These are phyloP conservation scores for Globisporangium rhizosaccharum DNA, from an alignment of 352 stramenopile species.

Conservation along the genomic window DNA sequence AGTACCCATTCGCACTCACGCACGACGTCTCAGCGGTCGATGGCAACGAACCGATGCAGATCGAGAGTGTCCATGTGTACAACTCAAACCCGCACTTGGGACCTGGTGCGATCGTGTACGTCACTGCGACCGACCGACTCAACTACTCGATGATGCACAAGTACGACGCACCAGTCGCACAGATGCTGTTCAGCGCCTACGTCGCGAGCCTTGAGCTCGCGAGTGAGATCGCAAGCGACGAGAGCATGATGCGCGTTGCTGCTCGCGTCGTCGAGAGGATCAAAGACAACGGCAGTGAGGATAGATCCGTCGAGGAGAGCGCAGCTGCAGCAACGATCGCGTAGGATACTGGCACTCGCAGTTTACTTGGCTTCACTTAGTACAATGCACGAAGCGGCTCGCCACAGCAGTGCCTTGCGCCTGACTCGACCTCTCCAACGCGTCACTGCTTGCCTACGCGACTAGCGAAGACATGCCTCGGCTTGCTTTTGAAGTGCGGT, in stretches of 20 bases:
- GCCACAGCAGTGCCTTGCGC: too few species aligned
- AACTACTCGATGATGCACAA: slow-evolving; percentile 15
- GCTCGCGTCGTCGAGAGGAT: background rate
- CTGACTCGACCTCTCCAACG: too few species aligned
- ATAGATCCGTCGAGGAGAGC: too few species aligned
- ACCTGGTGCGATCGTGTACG: slow-evolving; percentile 7
- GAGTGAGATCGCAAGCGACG: background rate
- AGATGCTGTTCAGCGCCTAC: background rate
- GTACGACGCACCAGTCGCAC: slow-evolving; percentile 1
- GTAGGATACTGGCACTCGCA: too few species aligned
- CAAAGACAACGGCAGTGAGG: background rate
- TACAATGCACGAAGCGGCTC: too few species aligned
- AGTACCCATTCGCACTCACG: slow-evolving; percentile 4
- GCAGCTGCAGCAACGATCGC: too few species aligned
- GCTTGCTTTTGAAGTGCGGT: too few species aligned
- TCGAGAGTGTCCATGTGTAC: slow-evolving; percentile 10
- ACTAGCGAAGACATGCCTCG: too few species aligned
- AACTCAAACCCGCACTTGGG: slow-evolving; percentile 7
- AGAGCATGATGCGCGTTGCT: background rate
- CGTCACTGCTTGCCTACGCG: too few species aligned
- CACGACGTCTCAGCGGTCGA: background rate
- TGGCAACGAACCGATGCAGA: background rate
- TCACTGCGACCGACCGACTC: slow-evolving; percentile 6
- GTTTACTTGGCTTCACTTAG: too few species aligned
- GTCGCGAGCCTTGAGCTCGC: slow-evolving; percentile 2